phyloP scores from a whole-genome alignment of 2,329 filamentous ascomycete species.

The Xylaria sp. region DNA sequence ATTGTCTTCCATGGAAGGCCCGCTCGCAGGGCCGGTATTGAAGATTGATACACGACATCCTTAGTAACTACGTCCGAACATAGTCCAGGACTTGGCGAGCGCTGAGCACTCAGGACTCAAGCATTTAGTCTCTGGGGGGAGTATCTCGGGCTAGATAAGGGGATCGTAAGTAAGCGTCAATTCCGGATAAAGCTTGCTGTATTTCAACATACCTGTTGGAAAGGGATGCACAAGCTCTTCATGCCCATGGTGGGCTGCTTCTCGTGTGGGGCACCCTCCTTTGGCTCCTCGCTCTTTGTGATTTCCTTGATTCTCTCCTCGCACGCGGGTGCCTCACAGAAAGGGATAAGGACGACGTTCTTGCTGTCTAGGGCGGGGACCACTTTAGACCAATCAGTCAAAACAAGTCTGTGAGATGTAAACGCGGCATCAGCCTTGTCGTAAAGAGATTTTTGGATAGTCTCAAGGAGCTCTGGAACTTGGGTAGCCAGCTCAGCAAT shows the following conservation, averaged over 20 bases:
- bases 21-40: neutral
- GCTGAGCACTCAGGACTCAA: slow-evolving; percentile 85
- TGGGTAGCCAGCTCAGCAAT: slow-evolving; percentile 77
- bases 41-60: neutral
- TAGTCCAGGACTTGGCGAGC: slow-evolving; percentile 84
- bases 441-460: slow-evolving; percentile 86
- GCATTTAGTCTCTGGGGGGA: slow-evolving; percentile 86
- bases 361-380: slow-evolving; percentile 89
- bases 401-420: slow-evolving; percentile 79
- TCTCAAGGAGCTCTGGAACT: slow-evolving; percentile 84
- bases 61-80: slow-evolving; percentile 84
- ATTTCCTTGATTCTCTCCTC: slow-evolving; percentile 96
- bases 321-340: slow-evolving; percentile 83
- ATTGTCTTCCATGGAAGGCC: neutral
- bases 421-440: slow-evolving; percentile 80
- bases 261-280: slow-evolving; percentile 60
- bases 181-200: neutral
- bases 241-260: slow-evolving; percentile 68
- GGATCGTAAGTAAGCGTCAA: slow-evolving; percentile 75
- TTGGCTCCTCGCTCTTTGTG: slow-evolving; percentile 78
- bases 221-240: slow-evolving; percentile 79
- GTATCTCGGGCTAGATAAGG: slow-evolving; percentile 72
- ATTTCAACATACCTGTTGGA: slow-evolving; percentile 71
- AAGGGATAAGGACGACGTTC: slow-evolving; percentile 92
- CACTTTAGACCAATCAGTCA: slow-evolving; percentile 92